Evolutionary conservation across 768 basidiomycete species (phyloP).

Genomic region (Coprinellus micaceus): DNA sequence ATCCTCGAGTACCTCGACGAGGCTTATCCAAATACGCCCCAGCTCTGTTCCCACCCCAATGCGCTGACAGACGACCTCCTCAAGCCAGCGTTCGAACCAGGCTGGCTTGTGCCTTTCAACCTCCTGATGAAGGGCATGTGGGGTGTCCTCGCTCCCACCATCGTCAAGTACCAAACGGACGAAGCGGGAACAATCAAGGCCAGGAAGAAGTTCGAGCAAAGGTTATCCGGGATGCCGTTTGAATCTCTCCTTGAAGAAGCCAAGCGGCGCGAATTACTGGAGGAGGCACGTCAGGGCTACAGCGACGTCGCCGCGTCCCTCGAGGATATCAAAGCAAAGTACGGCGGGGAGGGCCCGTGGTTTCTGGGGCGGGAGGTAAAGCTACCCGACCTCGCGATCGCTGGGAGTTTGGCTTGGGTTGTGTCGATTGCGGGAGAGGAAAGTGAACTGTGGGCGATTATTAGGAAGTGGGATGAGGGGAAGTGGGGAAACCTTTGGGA

Average conservation of each 20-base stretch:
- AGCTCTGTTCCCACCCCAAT: not conserved
- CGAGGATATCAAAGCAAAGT: not conserved
- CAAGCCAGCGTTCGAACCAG: not conserved
- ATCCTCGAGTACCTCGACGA: slow-evolving; percentile 11
- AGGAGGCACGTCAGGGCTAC: not conserved
- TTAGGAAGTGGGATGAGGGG: not conserved
- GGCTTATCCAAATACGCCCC: slow-evolving; percentile 7
- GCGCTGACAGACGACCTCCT: not conserved
- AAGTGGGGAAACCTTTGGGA: not conserved
- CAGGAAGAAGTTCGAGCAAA: not conserved
- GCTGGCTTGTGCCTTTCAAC: not conserved
- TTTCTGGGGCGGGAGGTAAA: not conserved
- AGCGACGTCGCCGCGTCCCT: not conserved
- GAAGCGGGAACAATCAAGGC: not conserved
- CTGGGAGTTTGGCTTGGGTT: not conserved
- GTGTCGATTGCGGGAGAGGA: not conserved
- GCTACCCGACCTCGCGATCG: not conserved
- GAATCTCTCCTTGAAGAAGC: not conserved
- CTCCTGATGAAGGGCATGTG: not conserved
- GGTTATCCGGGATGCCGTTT: not conserved
- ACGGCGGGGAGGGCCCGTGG: not conserved
- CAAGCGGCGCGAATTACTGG: not conserved
- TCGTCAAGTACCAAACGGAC: not conserved
- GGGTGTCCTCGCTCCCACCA: not conserved
- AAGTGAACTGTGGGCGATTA: not conserved